Evolutionary conservation across 495 filamentous ascomycete species (phyloP), one percentile per base, ranked within the genome.

Genomic region (Daldinia grandis): DNA sequence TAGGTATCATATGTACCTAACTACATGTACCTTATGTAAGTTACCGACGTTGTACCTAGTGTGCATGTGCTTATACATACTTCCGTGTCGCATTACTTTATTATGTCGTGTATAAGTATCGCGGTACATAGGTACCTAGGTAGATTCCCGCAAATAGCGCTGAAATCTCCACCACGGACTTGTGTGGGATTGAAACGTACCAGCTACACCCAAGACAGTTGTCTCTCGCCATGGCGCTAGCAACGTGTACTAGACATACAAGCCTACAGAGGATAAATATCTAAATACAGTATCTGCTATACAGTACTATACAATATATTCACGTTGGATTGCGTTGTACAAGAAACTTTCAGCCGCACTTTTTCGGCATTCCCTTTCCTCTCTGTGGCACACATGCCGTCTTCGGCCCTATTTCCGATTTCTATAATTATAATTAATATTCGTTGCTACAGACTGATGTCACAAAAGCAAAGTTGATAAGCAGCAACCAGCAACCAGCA

Each of bases 291-390:
- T 53, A 27, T 53, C 5, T 53, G 30, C 50, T 24, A 30, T 53
- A 53, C 28, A 47, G 42, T 47, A 53, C 28, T 15, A 53, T 53
- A 53, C 25, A 27, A 27, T 10, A 53, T 28, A 17, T 53, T 17
- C 14, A 53, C 25, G 28, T 30, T 53, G 50, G 24, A 17, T 30
- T 30, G 28, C 50, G 62, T 66, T 59, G 42, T 56, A 62, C 58
- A 38, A 28, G 27, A 14, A 68, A 42, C n/a, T 30, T 61, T 64
- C 64, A 72, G 59, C 59, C 64, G 64, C 55, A 64, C 47, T 33
- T 38, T 3, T 60, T 64, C 31, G 38, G 62, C 31, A 57, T 38
- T 56, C 56, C 56, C 58, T 57, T 61, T 37, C n/a, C n/a, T n/a
- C 57, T 57, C 37, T 60, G 53, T n/a, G 15, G 27, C 30, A 58